These are phyloP conservation scores for Dittrichia graveolens DNA, from an alignment of 129 eudicot species.

Conservation along the genomic window DNA sequence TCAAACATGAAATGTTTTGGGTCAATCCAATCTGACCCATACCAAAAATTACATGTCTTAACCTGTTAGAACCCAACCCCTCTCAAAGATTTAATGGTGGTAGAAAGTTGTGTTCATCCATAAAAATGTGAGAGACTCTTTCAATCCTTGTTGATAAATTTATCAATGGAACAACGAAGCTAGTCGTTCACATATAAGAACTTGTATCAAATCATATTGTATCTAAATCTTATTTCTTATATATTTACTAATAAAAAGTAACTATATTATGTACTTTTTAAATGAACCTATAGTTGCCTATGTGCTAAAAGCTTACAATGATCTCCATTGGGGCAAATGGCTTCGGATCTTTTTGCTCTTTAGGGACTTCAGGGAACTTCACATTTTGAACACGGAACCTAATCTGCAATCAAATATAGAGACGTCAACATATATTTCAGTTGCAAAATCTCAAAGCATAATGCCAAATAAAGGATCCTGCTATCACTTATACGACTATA, in stretches of 20 bases:
- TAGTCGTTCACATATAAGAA: background rate
- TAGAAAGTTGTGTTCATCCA: background rate
- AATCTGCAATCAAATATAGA: slow-evolving; percentile 49
- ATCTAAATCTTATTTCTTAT: background rate
- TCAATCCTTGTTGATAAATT: background rate
- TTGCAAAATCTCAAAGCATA: background rate
- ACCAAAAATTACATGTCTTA: background rate
- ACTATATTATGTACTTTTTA: background rate
- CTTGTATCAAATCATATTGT: background rate
- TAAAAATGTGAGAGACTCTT: background rate
- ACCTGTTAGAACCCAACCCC: no score
- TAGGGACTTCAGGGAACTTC: slow-evolving; percentile 67
- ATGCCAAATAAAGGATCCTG: background rate
- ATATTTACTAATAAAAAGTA: background rate
- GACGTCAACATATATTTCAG: slow-evolving; percentile 4
- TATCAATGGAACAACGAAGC: background rate
- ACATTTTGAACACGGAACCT: slow-evolving; percentile 73
- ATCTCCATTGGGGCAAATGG: slow-evolving; percentile 91
- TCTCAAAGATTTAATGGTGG: background rate
- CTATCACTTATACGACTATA: background rate
- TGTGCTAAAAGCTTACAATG: slow-evolving; percentile 49
- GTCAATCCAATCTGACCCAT: background rate
- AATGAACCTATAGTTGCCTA: background rate
- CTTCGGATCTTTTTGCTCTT: slow-evolving; percentile 59
- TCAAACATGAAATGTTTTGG: no score